Evolutionary conservation across 495 filamentous ascomycete species (phyloP), one percentile per base, ranked within the genome.

Genomic region (Penicillium simplicissimum): DNA sequence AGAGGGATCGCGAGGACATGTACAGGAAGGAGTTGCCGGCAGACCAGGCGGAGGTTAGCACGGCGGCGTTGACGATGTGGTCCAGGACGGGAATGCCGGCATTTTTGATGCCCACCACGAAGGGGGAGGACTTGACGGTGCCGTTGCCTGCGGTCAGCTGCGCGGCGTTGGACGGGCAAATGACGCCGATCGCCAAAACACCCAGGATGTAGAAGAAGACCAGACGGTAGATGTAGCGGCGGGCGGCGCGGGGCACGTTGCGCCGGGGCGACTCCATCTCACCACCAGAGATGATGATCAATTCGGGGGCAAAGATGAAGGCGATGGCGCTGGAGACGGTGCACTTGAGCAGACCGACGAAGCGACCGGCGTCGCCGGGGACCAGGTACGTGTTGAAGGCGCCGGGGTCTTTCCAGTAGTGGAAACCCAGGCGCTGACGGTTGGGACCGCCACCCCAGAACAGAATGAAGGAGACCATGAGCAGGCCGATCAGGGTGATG

Each of bases 151-250:
- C 73, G 14, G 90, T 80, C 23, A 94, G 82, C 17, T 71, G 64
- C 0, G 54, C 10, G 59, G 90, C 84, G 55, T 83, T 71, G 48
- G 75, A 78, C 0, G 79, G 79, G 55, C 84, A 79, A 42, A 84
- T 77, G 3, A 88, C 79, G 55, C 85, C 85, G 64, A 87, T 86
- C 2, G 80, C 81, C 37, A 88, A 74, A 4, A 81, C 79, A 10
- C 76, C 82, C 19, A 85, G 67, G 48, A 83, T 71, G 75, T 96
- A 96, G 81, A 97, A 96, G 77, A 96, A 84, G 56, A 88, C 71
- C 68, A 97, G 89, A 53, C 92, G 89, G 81, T 90, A 93, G 74
- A 96, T 94, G 57, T 91, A 90, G 57, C 91, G 85, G 45, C 88
- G 88, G 10, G 88, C 88, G 6, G 92, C 93, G 59, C 82, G 82